Conservation (phyloP, 2,329 filamentous ascomycete species). For the Hirsutella minnesotensis region DNA sequence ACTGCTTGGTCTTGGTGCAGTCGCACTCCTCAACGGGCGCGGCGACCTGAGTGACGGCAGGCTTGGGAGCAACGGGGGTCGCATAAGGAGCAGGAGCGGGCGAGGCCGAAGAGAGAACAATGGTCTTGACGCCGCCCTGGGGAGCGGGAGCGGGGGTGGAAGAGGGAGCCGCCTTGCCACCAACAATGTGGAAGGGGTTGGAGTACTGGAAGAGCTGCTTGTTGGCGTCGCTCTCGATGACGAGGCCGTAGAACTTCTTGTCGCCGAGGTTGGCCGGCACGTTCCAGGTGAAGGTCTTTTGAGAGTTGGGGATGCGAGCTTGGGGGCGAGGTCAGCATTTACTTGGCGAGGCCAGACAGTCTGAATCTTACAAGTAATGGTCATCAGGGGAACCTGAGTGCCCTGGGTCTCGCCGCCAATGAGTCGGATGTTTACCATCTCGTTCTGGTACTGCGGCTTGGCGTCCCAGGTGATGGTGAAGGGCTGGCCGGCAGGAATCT, state of each 20-base stretch:
- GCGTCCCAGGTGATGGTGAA: constrained; percentile 40
- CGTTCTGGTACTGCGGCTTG: constrained; percentile 25
- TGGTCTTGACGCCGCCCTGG: constrained; percentile 17
- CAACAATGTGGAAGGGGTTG: constrained; percentile 43
- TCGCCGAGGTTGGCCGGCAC: not conserved
- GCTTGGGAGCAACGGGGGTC: not conserved
- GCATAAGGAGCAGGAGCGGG: not conserved
- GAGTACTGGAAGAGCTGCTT: constrained; percentile 17
- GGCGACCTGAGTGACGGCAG: not conserved
- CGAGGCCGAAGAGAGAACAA: constrained; percentile 12
- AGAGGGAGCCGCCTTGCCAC: not conserved
- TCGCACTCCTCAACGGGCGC: not conserved
- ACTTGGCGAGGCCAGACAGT: not conserved
- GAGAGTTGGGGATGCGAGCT: constrained; percentile 34
- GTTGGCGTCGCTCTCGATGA: not conserved
- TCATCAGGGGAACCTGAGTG: constrained; percentile 27
- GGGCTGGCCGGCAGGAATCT: constrained; percentile 34
- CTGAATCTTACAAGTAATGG: constrained; percentile 38
- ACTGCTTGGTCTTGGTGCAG: constrained; percentile 2
- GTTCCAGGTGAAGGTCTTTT: constrained; percentile 4
- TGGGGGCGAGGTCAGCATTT: not conserved
- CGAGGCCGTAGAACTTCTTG: not conserved
- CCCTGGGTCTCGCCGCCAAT: constrained; percentile 36
- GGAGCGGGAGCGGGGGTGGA: constrained; percentile 14
- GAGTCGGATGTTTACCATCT: constrained; percentile 39